A percentile compares a stretch with the other conserved stretches of the same genome.
phyloP scores from a whole-genome alignment of 2,329 filamentous ascomycete species.

The Beauveria bassiana region DNA sequence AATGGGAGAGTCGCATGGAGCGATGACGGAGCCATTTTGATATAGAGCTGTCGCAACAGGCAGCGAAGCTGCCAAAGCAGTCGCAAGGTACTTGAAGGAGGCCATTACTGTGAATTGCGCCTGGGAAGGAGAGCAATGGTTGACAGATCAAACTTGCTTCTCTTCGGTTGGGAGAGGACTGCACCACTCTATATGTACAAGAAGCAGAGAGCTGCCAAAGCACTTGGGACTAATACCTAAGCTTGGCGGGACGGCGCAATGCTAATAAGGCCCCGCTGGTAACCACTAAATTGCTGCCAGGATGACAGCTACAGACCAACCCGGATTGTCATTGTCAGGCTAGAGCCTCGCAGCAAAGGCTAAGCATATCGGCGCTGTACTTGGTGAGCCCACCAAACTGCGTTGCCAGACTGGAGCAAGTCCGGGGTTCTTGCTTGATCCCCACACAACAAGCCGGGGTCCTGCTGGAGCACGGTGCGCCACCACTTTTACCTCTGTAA shows the following conservation, averaged over 20 bases:
- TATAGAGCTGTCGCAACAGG: conserved; percentile 40
- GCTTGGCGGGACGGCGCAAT: not conserved
- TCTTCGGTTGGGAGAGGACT: not conserved
- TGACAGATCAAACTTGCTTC: not conserved
- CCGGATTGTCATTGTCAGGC: not conserved
- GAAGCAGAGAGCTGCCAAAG: not conserved
- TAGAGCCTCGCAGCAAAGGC: not conserved
- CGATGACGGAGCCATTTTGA: conserved; percentile 50
- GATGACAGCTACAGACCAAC: not conserved
- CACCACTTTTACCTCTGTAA: not conserved
- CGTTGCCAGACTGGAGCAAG: not conserved
- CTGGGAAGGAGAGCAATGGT: not conserved
- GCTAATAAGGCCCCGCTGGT: conserved; percentile 1
- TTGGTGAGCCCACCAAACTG: not conserved
- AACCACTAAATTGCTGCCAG: not conserved
- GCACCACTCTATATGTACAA: conserved; percentile 1
- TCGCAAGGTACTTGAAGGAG: conserved; percentile 18
- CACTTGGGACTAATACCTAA: not conserved
- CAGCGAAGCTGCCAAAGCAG: conserved; percentile 21
- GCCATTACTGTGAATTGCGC: conserved; percentile 18
- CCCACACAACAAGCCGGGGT: conserved; percentile 6
- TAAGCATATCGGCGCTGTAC: not conserved
- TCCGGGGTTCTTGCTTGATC: not conserved
- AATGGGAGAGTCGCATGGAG: conserved; percentile 59
- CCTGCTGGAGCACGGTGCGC: not conserved